Percentiles rank a stretch among this genome's conserved stretches.
Evolutionary conservation across 2,329 filamentous ascomycete species (phyloP).

Genomic region (Fusarium circinatum): DNA sequence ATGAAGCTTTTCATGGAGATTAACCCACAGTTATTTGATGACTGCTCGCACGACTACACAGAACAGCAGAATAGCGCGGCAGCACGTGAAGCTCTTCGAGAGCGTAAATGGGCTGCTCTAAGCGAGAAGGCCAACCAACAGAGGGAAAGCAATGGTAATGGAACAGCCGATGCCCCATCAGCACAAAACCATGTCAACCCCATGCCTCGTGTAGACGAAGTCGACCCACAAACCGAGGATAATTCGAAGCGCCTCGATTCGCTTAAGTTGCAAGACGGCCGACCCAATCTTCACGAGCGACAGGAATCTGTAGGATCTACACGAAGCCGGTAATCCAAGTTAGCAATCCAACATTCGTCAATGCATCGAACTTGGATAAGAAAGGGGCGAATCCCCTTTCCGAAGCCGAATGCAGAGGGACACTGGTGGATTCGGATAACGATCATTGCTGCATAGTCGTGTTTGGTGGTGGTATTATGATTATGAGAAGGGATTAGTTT

Average conservation of each 20-base stretch:
- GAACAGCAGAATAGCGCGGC: slow-evolving; percentile 93
- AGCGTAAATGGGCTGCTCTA: slow-evolving; percentile 90
- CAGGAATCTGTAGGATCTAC: slow-evolving; percentile 68
- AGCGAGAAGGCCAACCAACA: slow-evolving; percentile 80
- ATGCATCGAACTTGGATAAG: slow-evolving; percentile 25
- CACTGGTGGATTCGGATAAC: slow-evolving; percentile 4
- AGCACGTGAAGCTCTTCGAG: slow-evolving; percentile 82
- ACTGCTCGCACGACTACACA: slow-evolving; percentile 98
- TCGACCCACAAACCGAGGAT: slow-evolving; percentile 82
- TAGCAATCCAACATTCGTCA: slow-evolving; percentile 8
- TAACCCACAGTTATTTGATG: slow-evolving; percentile 97
- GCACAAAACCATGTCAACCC: slow-evolving; percentile 52
- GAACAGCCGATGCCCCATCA: slow-evolving; percentile 45
- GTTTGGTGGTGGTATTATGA: slow-evolving; percentile 28
- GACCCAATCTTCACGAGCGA: slow-evolving; percentile 65
- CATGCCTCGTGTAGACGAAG: slow-evolving; percentile 73
- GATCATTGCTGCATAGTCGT: slow-evolving; percentile 32
- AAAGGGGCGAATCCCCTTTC: slow-evolving; percentile 3
- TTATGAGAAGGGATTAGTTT: slow-evolving; percentile 35
- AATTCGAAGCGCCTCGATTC: slow-evolving; percentile 90
- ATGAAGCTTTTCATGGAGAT: slow-evolving; percentile 99
- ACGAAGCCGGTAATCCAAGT: slow-evolving; percentile 58
- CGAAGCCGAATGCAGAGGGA: slow-evolving; percentile 12
- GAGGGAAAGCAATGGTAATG: slow-evolving; percentile 55
- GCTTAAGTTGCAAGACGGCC: slow-evolving; percentile 86